Base-by-base conservation (phyloP, 225 moss, liverwort and hornwort genomes). In the Marchantia polymorpha region DNA sequence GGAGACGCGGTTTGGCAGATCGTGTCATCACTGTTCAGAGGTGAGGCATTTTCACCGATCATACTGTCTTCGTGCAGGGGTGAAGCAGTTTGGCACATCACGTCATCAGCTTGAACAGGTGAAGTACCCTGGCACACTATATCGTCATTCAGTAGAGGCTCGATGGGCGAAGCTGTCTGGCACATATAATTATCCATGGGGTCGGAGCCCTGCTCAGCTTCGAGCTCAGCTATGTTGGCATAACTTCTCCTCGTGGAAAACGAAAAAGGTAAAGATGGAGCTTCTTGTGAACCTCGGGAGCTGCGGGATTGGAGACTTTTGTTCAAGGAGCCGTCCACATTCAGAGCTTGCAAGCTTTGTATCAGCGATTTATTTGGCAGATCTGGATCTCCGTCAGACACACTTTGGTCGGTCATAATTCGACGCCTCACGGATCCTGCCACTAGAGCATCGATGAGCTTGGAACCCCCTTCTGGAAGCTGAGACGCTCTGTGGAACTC, bases 381-480 rank as follows among this genome's bases (percentile, higher is more conserved):
- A 7, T 82, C 77, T 0, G 79, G 59, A 19, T 79, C 64, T 16
- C 71, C 79, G 7, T 76, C 79, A 54, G 82, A 84, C 16, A 19
- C 60, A 25, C 46, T 76, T 46, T 76, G 68, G 15, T 82, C 87
- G 12, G 69, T 73, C 67, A 87, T 82, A 16, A 87, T 87, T 27
- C 87, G 85, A 54, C 87, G 82, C 69, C 87, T 73, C 26, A 85
- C 87, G 59, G 87, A 88, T 1, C 81, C 78, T 46, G 87, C 84
- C 12, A 88, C 51, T 52, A 85, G 82, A 12, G 87, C 81, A 72
- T 83, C 87, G 50, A 83, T 76, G 29, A 72, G 78, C 60, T 83
- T 85, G 31, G 75, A 81, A 0, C 64, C 78, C 12, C 80, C 72
- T 1, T 78, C 82, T 53, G 80, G 69, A 63, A 84, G 82, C 81